Evolutionary conservation across 2,329 filamentous ascomycete genomes (phyloP).

Genomic region (Saccharata proteae): DNA sequence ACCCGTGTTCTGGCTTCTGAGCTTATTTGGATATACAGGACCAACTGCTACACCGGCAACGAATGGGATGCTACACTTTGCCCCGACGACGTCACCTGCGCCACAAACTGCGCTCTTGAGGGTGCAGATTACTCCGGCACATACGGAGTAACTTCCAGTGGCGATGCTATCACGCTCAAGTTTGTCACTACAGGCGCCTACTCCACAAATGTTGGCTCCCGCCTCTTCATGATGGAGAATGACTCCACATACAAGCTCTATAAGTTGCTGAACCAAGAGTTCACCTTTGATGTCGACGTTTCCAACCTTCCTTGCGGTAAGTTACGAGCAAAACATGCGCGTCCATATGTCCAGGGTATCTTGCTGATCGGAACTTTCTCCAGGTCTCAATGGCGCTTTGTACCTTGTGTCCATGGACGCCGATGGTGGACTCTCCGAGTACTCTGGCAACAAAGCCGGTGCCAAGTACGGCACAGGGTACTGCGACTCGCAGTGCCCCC

Average conservation of each 20-base stretch:
- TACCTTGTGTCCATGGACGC: slow-evolving; percentile 51
- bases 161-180: slow-evolving; percentile 14
- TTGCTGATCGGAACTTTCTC: no score
- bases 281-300: slow-evolving; percentile 18
- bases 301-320: slow-evolving; percentile 17
- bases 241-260: slow-evolving; percentile 15
- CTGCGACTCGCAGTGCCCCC: slow-evolving; percentile 26
- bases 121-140: slow-evolving; percentile 41
- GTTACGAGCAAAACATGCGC: no score
- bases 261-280: slow-evolving; percentile 15
- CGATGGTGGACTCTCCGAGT: slow-evolving; percentile 44
- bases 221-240: slow-evolving; percentile 16
- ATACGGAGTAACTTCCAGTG: slow-evolving; percentile 27
- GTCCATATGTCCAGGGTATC: no score
- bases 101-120: slow-evolving; percentile 40
- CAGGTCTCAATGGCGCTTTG: slow-evolving; percentile 50
- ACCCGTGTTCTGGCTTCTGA: slow-evolving; percentile 11
- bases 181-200: slow-evolving; percentile 15
- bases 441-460: slow-evolving; percentile 30
- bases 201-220: slow-evolving; percentile 16
- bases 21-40: slow-evolving; percentile 27
- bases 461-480: slow-evolving; percentile 46
- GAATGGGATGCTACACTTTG: slow-evolving; percentile 32
- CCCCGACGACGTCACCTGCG: slow-evolving; percentile 32
- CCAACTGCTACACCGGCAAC: slow-evolving; percentile 38